Base-by-base conservation (phyloP, 805 yeast species). In the Barnettozyma siamensis region DNA sequence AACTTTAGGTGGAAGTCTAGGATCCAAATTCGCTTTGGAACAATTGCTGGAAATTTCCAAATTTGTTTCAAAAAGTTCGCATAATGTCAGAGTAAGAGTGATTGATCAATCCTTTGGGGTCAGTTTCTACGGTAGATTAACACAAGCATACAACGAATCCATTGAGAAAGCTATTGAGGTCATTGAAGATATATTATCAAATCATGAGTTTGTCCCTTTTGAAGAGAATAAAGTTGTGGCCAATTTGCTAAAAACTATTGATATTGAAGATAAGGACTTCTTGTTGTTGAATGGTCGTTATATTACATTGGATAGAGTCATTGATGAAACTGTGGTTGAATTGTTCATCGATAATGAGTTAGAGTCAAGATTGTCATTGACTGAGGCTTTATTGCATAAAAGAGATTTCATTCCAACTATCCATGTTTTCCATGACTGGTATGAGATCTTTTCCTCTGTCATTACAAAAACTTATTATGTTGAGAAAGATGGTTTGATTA, bases 1-100 rank as follows among this genome's bases (percentile, higher is more conserved):
- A 8, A 78, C 87, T 60, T 48, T 83, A 10, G 66, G 79, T 39
- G 93, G 86, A 29, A 76, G 80, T 50, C 71, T 81, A 42, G 60
- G 65, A 21, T 52, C 66, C 2, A 24, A 48, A 2, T 34, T 53
- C 5, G 63, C 73, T 7, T 49, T 72, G 23, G 45, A 60, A 5
- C 86, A 82, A 54, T 52, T 83, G 9, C 38, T 58, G 17, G 63
- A 63, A 26, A 45, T 71, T 0, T 47, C 72, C 27, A 47, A 58
- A 31, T 35, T 40, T 50, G 45, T 54, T 39, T 38, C 59, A 50
- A 35, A 51, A 35, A 24, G 49, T 9, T 48, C 60, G 15, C 50
- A 51, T 19, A 45, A 53, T 13, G 47, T 72, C 2, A 76, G 69
- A 43, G 47, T 74, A 9, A 60, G 73, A 50, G 43, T 69, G 1